phyloP scores from a whole-genome alignment of 257 asterid species.

The Solanum medicagineum region DNA sequence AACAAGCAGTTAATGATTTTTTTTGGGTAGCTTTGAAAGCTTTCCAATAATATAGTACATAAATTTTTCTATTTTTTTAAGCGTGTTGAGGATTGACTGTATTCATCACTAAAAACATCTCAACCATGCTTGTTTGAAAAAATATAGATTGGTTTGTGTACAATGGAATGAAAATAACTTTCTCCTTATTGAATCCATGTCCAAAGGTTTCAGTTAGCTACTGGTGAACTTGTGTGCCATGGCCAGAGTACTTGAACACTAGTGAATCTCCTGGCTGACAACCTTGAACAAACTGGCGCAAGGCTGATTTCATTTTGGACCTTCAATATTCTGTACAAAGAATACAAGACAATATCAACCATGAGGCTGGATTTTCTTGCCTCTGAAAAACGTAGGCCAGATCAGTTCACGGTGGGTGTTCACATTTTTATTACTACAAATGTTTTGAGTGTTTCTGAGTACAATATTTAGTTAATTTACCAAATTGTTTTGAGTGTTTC shows the following conservation, averaged over 20 bases:
- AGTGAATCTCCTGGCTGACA: conserved; percentile 65
- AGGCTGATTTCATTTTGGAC: conserved; percentile 30
- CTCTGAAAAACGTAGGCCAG: conserved; percentile 9
- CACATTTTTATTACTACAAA: neutral
- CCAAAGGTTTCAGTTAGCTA: too few species aligned
- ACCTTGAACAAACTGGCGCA: conserved; percentile 64
- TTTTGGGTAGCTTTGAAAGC: too few species aligned
- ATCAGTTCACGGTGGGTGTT: conserved; percentile 10
- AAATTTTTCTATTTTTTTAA: too few species aligned
- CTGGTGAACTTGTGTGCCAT: conserved; percentile 37
- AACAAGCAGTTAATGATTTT: too few species aligned
- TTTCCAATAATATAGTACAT: too few species aligned
- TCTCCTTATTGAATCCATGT: too few species aligned
- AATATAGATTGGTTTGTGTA: too few species aligned
- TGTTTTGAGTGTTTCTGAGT: neutral
- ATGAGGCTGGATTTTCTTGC: conserved; percentile 10
- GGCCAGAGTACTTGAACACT: conserved; percentile 82
- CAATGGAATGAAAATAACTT: too few species aligned
- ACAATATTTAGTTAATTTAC: neutral
- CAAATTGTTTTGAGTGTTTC: neutral
- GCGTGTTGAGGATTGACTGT: too few species aligned
- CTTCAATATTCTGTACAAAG: neutral
- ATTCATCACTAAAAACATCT: too few species aligned
- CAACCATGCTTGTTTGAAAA: too few species aligned
- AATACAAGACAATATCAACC: neutral